phyloP scores from a whole-genome alignment of 2,329 filamentous ascomycete genomes.

The Emmonsiellopsis sp. region DNA sequence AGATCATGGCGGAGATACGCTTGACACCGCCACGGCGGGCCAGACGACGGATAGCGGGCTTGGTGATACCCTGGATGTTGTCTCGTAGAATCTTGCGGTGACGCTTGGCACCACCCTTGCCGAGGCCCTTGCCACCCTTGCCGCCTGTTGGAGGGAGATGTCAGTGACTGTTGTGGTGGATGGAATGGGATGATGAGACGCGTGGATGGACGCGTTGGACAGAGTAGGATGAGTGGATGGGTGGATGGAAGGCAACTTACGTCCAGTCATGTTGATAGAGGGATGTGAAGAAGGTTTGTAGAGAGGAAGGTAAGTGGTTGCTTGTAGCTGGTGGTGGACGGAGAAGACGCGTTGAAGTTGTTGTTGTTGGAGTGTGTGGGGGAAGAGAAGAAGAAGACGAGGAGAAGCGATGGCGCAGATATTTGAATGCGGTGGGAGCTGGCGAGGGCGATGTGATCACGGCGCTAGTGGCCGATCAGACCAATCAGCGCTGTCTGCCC shows the following conservation, averaged over 20 bases:
- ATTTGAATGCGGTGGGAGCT: constrained; percentile 30
- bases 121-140: constrained; percentile 95
- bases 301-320: constrained; percentile 13
- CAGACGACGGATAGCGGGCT: constrained; percentile 97
- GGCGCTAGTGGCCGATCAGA: constrained; percentile 17
- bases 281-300: constrained; percentile 16
- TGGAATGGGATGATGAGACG: constrained; percentile 4
- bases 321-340: constrained; percentile 7
- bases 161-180: constrained; percentile 12
- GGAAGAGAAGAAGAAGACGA: constrained; percentile 17
- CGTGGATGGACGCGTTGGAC: neutral
- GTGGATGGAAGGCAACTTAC: constrained; percentile 34
- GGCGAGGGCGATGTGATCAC: constrained; percentile 29
- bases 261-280: constrained; percentile 50
- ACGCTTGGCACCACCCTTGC: constrained; percentile 97
- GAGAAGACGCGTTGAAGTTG: constrained; percentile 1
- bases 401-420: constrained; percentile 24
- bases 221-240: constrained; percentile 6
- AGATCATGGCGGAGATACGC: constrained; percentile 97
- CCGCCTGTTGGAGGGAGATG: constrained; percentile 55
- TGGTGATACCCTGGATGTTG: constrained; percentile 99
- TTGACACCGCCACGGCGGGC: constrained; percentile 99
- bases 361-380: constrained; percentile 10
- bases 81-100: constrained; percentile 98
- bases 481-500: constrained; percentile 6